Base-by-base conservation (phyloP, 495 filamentous ascomycete species). In the Talaromyces borbonicus region DNA sequence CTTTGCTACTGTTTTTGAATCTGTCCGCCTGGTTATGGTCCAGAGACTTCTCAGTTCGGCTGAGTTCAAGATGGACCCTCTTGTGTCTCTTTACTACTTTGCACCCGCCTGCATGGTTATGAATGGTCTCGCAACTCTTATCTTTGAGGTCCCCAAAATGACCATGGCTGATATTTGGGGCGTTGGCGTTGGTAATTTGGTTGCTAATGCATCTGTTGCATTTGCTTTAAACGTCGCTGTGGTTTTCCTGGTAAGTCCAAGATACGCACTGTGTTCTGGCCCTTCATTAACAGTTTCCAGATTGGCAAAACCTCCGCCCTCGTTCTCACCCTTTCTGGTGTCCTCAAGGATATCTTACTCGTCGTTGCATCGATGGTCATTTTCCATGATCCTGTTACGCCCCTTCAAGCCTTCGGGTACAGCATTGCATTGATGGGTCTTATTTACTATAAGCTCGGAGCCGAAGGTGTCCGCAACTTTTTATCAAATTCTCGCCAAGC, bases 261-360 rank as follows among this genome's bases (percentile, higher is more conserved):
- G 11, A 0, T 32, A 16, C 16, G 5, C 18, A 8, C 18, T 32
- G 23, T 44, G 11, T 25, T 32, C 15, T 20, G 11, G 14, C 14
- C 27, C 39, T 44, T 47, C 16, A 56, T 69, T 57, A 71, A 43
- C 9, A 40, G 35, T 9, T 43, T 19, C 27, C 50, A 95, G 88
- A 95, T 96, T 66, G 90, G 90, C 67, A 88, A 86, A 72, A 96
- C 90, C 23, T 95, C 89, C 2, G 87, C 86, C 39, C 83, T 96
- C 25, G 87, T 94, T 62, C 81, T 94, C 51, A 95, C 90, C 39
- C 84, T 96, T 50, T 94, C 85, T 63, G 90, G 90, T 68, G 86
- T 95, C 46, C 80, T 95, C 56, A 96, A 96, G 73, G 90, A 96
- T 65, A 88, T 96, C 54, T 77, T 96, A 49, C 83, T 96, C 31